Conservation (phyloP, 805 yeast genomes). For the Isabelozyma rhagii region DNA sequence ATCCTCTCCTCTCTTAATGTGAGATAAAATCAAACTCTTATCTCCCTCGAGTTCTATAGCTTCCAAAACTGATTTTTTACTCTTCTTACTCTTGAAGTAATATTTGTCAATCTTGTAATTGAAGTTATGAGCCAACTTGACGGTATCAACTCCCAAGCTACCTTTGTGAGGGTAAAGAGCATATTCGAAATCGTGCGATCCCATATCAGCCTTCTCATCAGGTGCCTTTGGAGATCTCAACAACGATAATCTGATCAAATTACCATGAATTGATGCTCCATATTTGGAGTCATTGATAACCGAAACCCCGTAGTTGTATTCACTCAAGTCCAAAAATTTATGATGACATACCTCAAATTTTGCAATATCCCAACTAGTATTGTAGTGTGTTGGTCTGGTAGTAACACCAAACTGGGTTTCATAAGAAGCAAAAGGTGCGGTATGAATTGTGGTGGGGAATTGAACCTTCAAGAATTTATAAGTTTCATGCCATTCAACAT, state of each 20-base stretch:
- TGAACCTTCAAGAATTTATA: conserved; percentile 91
- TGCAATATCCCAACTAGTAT: conserved; percentile 95
- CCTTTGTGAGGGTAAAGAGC: conserved; percentile 84
- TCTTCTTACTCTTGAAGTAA: conserved; percentile 11
- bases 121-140: conserved; percentile 74
- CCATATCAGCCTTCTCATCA: conserved; percentile 94
- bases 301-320: conserved; percentile 81
- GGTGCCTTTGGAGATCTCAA: conserved; percentile 93
- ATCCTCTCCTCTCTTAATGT: conserved; percentile 85
- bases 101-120: conserved; percentile 46
- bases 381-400: conserved; percentile 88
- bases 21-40: conserved; percentile 62
- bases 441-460: conserved; percentile 81
- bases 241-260: conserved; percentile 78
- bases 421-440: conserved; percentile 70
- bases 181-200: conserved; percentile 75
- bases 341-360: conserved; percentile 95
- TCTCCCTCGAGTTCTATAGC: conserved; percentile 41
- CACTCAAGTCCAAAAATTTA: conserved; percentile 89
- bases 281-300: conserved; percentile 81
- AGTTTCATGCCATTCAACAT: conserved; percentile 82
- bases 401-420: conserved; percentile 95
- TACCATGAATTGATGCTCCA: conserved; percentile 94
- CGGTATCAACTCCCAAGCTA: conserved; percentile 57
- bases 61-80: conserved; percentile 11